Evolutionary conservation across 148 eudicot genomes (phyloP), one percentile per base, ranked within the genome.

Genomic region (Chenopodium suecicum): DNA sequence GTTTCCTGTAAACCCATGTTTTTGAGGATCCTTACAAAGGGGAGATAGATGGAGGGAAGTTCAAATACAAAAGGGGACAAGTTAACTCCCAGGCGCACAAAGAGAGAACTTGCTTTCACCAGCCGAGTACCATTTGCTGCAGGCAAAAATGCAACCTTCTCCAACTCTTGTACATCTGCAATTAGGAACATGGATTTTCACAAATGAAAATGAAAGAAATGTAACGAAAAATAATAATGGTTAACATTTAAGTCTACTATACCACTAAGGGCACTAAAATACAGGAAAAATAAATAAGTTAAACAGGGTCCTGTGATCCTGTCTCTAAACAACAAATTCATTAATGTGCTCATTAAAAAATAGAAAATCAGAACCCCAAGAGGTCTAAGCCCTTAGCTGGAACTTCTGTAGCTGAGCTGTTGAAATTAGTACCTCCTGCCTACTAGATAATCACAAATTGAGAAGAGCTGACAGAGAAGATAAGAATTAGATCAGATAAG

Each of bases 81-180:
- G 86, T 94, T 97, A 69, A 94, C 94, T 20, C 93, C 86, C 79
- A 97, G 85, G 50, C 90, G 98, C 47, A 89, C 94, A 87, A 90
- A 97, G 74, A 97, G 97, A 78, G 91, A 92, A 83, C 88, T 89
- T 68, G 96, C 93, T 82, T 89, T 91, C 83, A 97, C 97, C 85
- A 97, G 87, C 80, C 99, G 94, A 32, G 99, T 97, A 75, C 99
- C 98, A 91, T 97, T 97, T 84, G 99, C 99, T 84, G 97, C 98
- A 74, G 99, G 95, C 83, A 97, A 85, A 89, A 97, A 97, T 64
- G 99, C 94, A 22, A 97, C 95, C 82, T 86, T 84, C 86, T 85
- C 91, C 91, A 97, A 85, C 82, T 85, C 94, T 70, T 81, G 77
- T 65, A 88, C 85, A 73, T 94, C 99, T 97, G 84, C 81, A 83